A percentile compares a stretch with the other conserved stretches of the same genome.
phyloP scores from a whole-genome alignment of 352 stramenopile species.

The Aphanomyces euteiches region DNA sequence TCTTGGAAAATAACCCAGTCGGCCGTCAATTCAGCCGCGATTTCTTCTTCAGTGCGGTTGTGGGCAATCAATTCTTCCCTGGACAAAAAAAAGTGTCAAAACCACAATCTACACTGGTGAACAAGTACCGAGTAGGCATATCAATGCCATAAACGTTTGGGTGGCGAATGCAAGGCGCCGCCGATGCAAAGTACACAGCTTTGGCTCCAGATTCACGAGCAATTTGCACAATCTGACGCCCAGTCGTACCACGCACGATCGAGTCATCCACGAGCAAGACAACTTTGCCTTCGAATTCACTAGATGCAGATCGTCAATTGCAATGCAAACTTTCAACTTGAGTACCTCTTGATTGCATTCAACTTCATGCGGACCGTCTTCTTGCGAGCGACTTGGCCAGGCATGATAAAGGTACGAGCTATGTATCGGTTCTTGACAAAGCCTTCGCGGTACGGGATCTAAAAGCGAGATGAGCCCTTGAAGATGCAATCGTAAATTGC shows the following conservation, averaged over 20 bases:
- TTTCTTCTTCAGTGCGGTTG: slow-evolving; percentile 91
- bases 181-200: slow-evolving; percentile 94
- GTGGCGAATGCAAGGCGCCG: slow-evolving; percentile 96
- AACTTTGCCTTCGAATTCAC: slow-evolving; percentile 91
- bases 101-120: background rate
- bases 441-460: slow-evolving; percentile 93
- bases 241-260: slow-evolving; percentile 98
- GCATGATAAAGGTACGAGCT: slow-evolving; percentile 99
- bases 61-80: slow-evolving; percentile 96
- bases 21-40: slow-evolving; percentile 91
- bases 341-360: slow-evolving; percentile 93
- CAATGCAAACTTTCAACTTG: slow-evolving; percentile 37
- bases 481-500: background rate
- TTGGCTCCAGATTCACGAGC: slow-evolving; percentile 96
- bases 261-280: slow-evolving; percentile 99
- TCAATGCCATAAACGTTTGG: slow-evolving; percentile 99
- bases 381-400: slow-evolving; percentile 92
- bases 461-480: slow-evolving; percentile 34
- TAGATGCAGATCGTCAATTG: slow-evolving; percentile 30
- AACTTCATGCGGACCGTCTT: slow-evolving; percentile 98
- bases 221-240: slow-evolving; percentile 98
- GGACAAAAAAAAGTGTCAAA: background rate
- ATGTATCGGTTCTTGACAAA: slow-evolving; percentile 99
- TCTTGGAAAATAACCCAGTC: slow-evolving; percentile 95
- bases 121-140: slow-evolving; percentile 88